Evolutionary conservation across 768 basidiomycete genomes (phyloP), one percentile per base, ranked within the genome.

Genomic region (Hericium coralloides): DNA sequence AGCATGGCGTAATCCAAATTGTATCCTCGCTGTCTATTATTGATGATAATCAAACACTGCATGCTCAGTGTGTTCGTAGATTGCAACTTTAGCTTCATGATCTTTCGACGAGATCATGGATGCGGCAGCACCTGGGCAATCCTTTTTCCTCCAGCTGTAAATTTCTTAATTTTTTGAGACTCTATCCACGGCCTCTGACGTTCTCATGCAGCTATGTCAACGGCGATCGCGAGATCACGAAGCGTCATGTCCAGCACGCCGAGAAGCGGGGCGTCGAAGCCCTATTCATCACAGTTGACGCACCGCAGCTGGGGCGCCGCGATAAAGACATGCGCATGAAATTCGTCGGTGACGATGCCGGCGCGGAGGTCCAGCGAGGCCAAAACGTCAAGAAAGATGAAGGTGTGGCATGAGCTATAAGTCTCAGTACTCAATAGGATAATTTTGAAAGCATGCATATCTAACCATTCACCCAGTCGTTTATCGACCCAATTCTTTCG

Each of bases 261-360:
- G 93, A 95, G 70, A 74, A 79, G 60, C 82, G 93, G 25, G 95
- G 95, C 2, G 81, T 99, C 66, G 95, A 93, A 69, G 95, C 80
- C 3, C 74, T 98, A 12, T 98, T 98, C 71, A 97, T 98, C 68
- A 98, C 95, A 0, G 95, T 98, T 25, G 95, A 98, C 72, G 95
- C 95, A 0, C 95, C 95, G 6, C 94, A 97, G 63, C 84, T 98
- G 10, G 95, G 95, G 47, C 82, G 94, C 12, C 80, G 95, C 58
- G 94, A 95, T 69, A 94, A 95, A 73, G 95, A 98, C 66, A 98
- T 98, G 94, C 79, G 95, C 23, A 89, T 89, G 84, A 95, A 93
- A 67, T 98, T 98, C 59, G 91, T 89, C 39, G 92, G 88, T 2
- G 87, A 85, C 37, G 83, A 83, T 62, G 80, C 80, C 20, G 76